Conservation (phyloP, 2,329 filamentous ascomycete species). For the Stagonosporopsis cucurbitacearum region DNA sequence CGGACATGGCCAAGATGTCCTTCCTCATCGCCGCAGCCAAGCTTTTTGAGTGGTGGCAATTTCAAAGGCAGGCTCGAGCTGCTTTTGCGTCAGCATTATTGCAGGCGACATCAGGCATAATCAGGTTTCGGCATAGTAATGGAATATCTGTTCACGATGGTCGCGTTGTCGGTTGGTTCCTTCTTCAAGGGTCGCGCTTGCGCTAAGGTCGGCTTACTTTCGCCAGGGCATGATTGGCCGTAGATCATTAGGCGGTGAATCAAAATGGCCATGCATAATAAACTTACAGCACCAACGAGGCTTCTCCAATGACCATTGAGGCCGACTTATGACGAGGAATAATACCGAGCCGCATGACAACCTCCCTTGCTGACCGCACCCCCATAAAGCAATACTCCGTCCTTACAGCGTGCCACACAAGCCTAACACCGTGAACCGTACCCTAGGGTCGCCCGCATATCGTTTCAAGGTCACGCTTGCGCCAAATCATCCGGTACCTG, state of each 20-base stretch:
- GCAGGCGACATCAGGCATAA: not conserved
- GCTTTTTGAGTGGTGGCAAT: not conserved
- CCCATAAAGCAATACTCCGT: slow-evolving; percentile 27
- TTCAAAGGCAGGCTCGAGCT: not conserved
- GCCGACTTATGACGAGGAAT: slow-evolving; percentile 27
- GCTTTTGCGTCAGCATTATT: not conserved
- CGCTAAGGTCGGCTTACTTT: slow-evolving; percentile 36
- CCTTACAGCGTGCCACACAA: slow-evolving; percentile 25
- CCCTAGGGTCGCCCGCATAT: slow-evolving; percentile 28
- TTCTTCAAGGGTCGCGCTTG: slow-evolving; percentile 1
- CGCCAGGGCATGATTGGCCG: slow-evolving; percentile 28
- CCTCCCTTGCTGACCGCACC: slow-evolving; percentile 23
- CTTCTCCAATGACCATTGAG: slow-evolving; percentile 24
- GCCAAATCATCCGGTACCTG: slow-evolving; percentile 23
- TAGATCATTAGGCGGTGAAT: slow-evolving; percentile 17
- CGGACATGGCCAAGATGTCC: slow-evolving; percentile 14
- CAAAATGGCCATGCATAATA: slow-evolving; percentile 10
- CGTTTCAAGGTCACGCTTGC: slow-evolving; percentile 36
- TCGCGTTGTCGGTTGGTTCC: slow-evolving; percentile 13
- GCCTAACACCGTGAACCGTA: slow-evolving; percentile 24
- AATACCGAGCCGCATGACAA: slow-evolving; percentile 25
- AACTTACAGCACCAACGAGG: slow-evolving; percentile 23
- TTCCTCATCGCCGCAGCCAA: slow-evolving; percentile 18
- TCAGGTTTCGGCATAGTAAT: not conserved
- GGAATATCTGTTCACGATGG: slow-evolving; percentile 3